Conservation (phyloP, 169 alveolate species). For the Fabrea salina region DNA sequence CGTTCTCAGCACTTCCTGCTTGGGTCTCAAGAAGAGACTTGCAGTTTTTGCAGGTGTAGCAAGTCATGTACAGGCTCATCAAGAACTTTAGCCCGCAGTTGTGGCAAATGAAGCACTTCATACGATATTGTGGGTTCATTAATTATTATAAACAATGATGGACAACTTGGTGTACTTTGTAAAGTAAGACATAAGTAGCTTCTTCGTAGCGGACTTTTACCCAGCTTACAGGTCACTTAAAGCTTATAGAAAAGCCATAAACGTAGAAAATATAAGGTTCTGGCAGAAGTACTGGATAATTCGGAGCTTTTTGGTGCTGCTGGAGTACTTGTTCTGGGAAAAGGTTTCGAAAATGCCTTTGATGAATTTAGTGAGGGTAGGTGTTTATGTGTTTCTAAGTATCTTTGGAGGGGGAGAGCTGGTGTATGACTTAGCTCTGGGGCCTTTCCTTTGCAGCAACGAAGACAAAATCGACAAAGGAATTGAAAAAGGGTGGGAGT, state of each 20-base stretch:
- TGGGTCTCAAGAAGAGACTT: too few relatives aligned
- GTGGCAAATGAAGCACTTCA: too few relatives aligned
- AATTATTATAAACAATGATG: too few relatives aligned
- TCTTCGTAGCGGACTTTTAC: neutral
- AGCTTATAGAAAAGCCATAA: neutral
- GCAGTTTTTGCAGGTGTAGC: too few relatives aligned
- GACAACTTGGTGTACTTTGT: too few relatives aligned
- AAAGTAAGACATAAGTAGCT: neutral
- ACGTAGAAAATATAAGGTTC: neutral
- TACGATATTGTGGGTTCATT: too few relatives aligned
- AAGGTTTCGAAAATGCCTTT: neutral
- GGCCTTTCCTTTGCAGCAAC: neutral
- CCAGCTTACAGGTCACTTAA: neutral
- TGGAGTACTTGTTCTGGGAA: neutral
- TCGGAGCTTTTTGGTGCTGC: neutral
- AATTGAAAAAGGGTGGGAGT: neutral
- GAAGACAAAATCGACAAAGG: slow-evolving; percentile 2
- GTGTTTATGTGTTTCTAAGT: neutral
- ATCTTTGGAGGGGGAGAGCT: slow-evolving; percentile 6
- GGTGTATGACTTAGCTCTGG: neutral
- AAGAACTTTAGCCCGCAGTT: too few relatives aligned
- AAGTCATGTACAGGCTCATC: too few relatives aligned
- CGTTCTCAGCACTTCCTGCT: too few relatives aligned
- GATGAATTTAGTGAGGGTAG: neutral
- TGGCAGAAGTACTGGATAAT: slow-evolving; percentile 25